A percentile compares a stretch with the other conserved stretches of the same genome.
These are phyloP conservation scores for Linderina pennispora DNA, from an alignment of 192 early-diverging fungal genomes.

Conservation along the genomic window DNA sequence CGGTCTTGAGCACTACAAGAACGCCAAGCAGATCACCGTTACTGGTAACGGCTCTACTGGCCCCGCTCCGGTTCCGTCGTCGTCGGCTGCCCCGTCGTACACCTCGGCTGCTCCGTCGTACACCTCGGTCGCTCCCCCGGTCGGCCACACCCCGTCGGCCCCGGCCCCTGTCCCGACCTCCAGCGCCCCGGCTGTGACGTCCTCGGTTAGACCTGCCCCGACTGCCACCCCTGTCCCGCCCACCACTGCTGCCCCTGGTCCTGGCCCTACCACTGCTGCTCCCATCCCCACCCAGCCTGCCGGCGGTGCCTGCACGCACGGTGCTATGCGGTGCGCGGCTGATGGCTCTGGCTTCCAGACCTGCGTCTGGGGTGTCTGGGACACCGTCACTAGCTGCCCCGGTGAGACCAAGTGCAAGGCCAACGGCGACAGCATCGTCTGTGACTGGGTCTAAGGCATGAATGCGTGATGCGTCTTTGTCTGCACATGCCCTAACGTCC, in stretches of 20 bases:
- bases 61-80: not conserved
- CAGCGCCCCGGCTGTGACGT: not conserved
- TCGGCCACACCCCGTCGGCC: not conserved
- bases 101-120: slow-evolving; percentile 6
- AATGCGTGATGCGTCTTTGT: no score
- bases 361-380: slow-evolving; percentile 36
- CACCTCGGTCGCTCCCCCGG: not conserved
- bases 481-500: no score
- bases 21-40: slow-evolving; percentile 25
- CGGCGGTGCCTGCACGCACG: slow-evolving; percentile 29
- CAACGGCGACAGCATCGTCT: slow-evolving; percentile 5
- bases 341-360: slow-evolving; percentile 18
- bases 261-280: not conserved
- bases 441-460: slow-evolving; percentile 14
- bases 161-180: slow-evolving; percentile 3
- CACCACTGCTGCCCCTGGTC: slow-evolving; percentile 5
- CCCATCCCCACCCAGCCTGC: not conserved
- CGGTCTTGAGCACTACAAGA: slow-evolving; percentile 22
- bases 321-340: slow-evolving; percentile 13
- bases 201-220: not conserved
- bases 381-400: slow-evolving; percentile 7
- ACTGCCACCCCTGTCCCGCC: not conserved
- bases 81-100: slow-evolving; percentile 3
- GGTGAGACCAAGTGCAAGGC: slow-evolving; percentile 22
- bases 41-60: slow-evolving; percentile 10